Base-by-base conservation (phyloP, 2,329 filamentous ascomycete genomes). In the Emericellopsis cladophorae region DNA sequence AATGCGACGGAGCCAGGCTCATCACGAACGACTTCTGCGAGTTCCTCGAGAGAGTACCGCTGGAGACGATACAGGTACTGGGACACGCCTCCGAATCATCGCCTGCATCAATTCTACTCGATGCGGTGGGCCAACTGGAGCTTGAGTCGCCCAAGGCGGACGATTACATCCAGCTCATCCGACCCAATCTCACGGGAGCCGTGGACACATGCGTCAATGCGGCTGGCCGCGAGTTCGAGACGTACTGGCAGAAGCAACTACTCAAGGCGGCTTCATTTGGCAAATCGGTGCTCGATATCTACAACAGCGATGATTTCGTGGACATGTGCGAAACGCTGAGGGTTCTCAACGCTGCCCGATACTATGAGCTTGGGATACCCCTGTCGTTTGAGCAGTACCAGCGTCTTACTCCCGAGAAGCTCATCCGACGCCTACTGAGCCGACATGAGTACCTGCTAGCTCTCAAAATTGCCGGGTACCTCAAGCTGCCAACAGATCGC, bases 251-350 rank as follows among this genome's bases (percentile, higher is more conserved):
- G 56, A 98, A 96, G 57, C 79, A 93, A 51, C 70, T 98, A 1
- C 70, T 98, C n/a, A 93, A 93, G 57, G 92, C 92, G 6, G 92
- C 92, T 0, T 96, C 90, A 0, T 96, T 95, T 57, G 92, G 92
- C 45, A 98, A 98, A 59, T 96, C 92, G 0, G 92, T 96, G 0
- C 72, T 98, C 4, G 92, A 96, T 52, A 79, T 96, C 11, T 98
- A 96, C 63, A 95, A 92, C 60, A 95, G 89, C 54, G 92, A 98
- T 54, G 90, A 98, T 48, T 98, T 96, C 61, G 92, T 98, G 41
- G 90, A 96, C 47, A 96, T 95, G 81, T 95, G 88, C 50, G 90
- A 98, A 59, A 92, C 82, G 1, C 65, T 98, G 14, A 81, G 92
- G 14, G 89, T 98, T 0, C 70, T 98, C 37, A 96, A 95, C 52